A percentile compares a stretch with the other conserved stretches of the same genome.
These are phyloP conservation scores for Umbelopsis isabellina DNA, from an alignment of 192 early-diverging fungal species.

Conservation along the genomic window DNA sequence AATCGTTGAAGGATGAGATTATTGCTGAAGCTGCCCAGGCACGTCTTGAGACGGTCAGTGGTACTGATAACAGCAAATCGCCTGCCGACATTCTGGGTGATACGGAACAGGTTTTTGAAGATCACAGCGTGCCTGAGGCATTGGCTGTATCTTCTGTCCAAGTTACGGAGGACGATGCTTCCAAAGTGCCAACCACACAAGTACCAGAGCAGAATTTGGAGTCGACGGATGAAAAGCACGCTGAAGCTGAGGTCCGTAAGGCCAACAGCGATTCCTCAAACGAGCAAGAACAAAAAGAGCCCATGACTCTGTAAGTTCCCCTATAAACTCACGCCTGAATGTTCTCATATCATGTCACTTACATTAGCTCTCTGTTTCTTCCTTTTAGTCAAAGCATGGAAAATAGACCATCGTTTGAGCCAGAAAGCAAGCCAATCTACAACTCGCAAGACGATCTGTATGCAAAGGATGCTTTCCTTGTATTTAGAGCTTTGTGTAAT, in stretches of 20 bases:
- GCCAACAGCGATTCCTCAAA: too few relatives aligned
- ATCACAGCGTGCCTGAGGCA: constrained; percentile 12
- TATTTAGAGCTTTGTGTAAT: constrained; percentile 88
- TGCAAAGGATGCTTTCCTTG: constrained; percentile 75
- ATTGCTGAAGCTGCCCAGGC: constrained; percentile 40
- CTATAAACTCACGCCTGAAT: too few relatives aligned
- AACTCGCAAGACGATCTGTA: constrained; percentile 39
- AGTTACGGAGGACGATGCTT: not conserved
- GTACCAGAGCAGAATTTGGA: not conserved
- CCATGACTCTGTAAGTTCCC: too few relatives aligned
- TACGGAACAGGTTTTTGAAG: constrained; percentile 18
- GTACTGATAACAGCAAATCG: not conserved
- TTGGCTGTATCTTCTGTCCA: not conserved
- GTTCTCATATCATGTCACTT: not conserved
- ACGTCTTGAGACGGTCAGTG: constrained; percentile 29
- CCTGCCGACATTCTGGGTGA: constrained; percentile 8
- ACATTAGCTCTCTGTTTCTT: not conserved
- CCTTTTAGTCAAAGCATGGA: constrained; percentile 16
- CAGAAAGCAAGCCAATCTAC: not conserved
- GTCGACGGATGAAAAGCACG: not conserved
- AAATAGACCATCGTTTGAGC: constrained; percentile 18
- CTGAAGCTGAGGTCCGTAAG: not conserved
- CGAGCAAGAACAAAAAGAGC: too few relatives aligned
- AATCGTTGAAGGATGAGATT: constrained; percentile 35
- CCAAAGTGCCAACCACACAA: not conserved